Base-by-base conservation (phyloP, 805 yeast species). In the Schwanniomyces occidentalis region DNA sequence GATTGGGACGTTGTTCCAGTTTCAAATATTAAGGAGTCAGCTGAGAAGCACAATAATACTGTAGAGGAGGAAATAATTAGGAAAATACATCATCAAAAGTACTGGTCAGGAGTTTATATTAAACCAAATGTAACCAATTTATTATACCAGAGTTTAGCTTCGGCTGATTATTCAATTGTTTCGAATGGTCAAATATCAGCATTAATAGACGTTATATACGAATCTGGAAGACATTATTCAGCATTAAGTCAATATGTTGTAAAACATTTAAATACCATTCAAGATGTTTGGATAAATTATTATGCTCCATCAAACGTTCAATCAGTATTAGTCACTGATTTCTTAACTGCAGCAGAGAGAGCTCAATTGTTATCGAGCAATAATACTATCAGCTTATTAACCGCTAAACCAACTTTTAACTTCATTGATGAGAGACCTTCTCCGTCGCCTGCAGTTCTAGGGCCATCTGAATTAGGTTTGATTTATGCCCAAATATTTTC, bases 381-480 rank as follows among this genome's bases (percentile, higher is more conserved):
- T n/a, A n/a, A n/a, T n/a, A n/a, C n/a, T n/a, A n/a, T n/a, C n/a
- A n/a, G n/a, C n/a, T n/a, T n/a, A n/a, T n/a, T n/a, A n/a, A n/a
- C n/a, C n/a, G n/a, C n/a, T n/a, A n/a, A n/a, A n/a, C n/a, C n/a
- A n/a, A n/a, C n/a, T n/a, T n/a, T n/a, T n/a, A n/a, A n/a, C n/a
- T n/a, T n/a, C n/a, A n/a, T n/a, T n/a, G n/a, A n/a, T n/a, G n/a
- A n/a, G n/a, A n/a, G n/a, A n/a, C n/a, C n/a, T n/a, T 29, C 52
- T 1, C 15, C 12, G 8, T 37, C 49, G 6, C 24, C 63, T 5
- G 56, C 50, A 3, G 53, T 48, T 5, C 37, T 61, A 15, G 66
- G 65, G 1, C 66, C 67, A 5, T 48, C 61, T 4, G 62, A 56
- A 37, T 37, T 61, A 24, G 67, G 65, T 4, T 41, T 61, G 22